Conservation (phyloP, 192 early-diverging fungal genomes). For the Coemansia sp. region DNA sequence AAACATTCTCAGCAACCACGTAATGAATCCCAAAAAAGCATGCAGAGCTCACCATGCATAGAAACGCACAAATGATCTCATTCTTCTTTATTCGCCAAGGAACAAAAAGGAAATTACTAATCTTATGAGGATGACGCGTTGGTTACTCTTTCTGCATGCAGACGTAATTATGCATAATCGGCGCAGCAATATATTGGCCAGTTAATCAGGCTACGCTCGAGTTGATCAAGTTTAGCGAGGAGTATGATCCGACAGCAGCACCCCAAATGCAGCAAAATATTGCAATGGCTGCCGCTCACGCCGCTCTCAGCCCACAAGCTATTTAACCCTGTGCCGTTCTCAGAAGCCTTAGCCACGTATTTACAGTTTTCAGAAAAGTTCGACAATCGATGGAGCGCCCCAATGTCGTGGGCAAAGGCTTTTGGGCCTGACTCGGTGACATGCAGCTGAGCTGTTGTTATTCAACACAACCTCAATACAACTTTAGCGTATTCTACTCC, state of each 20-base stretch:
- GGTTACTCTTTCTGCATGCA: no score
- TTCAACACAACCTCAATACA: slow-evolving; percentile 3
- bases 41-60: no score
- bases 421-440: slow-evolving; percentile 15
- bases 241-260: slow-evolving; percentile 21
- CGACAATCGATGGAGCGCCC: slow-evolving; percentile 38
- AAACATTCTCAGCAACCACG: no score
- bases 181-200: background rate
- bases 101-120: no score
- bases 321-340: slow-evolving; percentile 18
- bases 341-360: slow-evolving; percentile 1
- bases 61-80: no score
- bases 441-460: slow-evolving; percentile 11
- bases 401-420: slow-evolving; percentile 27
- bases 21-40: no score
- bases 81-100: no score
- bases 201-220: slow-evolving; percentile 23
- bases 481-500: background rate
- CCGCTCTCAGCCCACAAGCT: slow-evolving; percentile 14
- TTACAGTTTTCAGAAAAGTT: background rate
- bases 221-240: slow-evolving; percentile 39
- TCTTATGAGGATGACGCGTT: no score
- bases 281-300: slow-evolving; percentile 14
- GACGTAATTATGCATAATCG: background rate
- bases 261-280: slow-evolving; percentile 38